A percentile compares a stretch with the other conserved stretches of the same genome.
Conservation (phyloP, 164 flowering plant genomes). For the Annona cherimola region DNA sequence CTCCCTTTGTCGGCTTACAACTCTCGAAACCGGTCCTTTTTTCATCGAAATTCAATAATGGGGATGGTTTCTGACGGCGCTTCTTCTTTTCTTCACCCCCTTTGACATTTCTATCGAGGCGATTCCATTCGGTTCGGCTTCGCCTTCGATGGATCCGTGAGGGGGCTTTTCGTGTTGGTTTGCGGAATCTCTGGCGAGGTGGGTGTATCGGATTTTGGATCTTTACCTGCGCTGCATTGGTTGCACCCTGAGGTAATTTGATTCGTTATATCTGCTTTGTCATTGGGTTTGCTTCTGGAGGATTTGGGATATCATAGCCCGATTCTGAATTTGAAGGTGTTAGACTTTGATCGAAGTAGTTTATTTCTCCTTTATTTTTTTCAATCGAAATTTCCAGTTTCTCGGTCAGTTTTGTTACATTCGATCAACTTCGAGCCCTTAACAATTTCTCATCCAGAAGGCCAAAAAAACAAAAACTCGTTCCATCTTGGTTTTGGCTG, state of each 20-base stretch:
- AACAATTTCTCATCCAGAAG: no score
- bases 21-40: neutral
- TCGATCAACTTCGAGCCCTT: neutral
- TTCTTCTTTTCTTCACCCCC: neutral
- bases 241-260: neutral
- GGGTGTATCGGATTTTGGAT: neutral
- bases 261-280: neutral
- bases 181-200: neutral
- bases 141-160: neutral
- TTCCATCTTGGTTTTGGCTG: neutral
- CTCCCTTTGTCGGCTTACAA: neutral
- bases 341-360: no score
- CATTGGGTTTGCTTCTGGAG: neutral
- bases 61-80: neutral
- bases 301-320: neutral
- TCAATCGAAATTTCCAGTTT: neutral
- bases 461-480: no score
- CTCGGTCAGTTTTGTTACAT: neutral
- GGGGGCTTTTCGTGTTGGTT: neutral
- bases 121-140: neutral
- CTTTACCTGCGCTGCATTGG: neutral
- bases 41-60: neutral
- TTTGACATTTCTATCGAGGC: neutral
- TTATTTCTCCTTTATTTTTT: no score
- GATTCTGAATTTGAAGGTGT: neutral